Evolutionary conservation across 2,329 filamentous ascomycete species (phyloP).

Genomic region (Colletotrichum acutatum): DNA sequence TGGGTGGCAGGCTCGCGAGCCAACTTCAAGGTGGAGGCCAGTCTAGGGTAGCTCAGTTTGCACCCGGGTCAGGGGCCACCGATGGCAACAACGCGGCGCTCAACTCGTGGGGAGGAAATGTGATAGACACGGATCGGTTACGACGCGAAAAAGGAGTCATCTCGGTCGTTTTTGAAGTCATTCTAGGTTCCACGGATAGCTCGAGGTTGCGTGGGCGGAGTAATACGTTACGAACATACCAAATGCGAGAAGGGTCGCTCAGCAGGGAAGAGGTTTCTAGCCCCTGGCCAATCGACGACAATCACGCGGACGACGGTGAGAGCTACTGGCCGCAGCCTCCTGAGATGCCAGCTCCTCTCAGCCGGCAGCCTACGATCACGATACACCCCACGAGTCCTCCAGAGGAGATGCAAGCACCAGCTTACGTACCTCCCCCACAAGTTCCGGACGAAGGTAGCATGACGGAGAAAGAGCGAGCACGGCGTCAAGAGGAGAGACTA

Average conservation of each 20-base stretch:
- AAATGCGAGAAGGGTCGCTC: slow-evolving; percentile 42
- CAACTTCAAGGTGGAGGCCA: slow-evolving; percentile 74
- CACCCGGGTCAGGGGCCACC: slow-evolving; percentile 44
- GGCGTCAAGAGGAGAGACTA: slow-evolving; percentile 80
- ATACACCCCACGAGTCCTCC: slow-evolving; percentile 31
- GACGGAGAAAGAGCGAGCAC: slow-evolving; percentile 84
- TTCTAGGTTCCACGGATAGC: slow-evolving; percentile 88
- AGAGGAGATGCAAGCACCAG: slow-evolving; percentile 51
- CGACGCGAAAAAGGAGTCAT: slow-evolving; percentile 93
- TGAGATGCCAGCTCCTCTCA: slow-evolving; percentile 12
- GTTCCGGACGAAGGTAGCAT: slow-evolving; percentile 69
- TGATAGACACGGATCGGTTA: slow-evolving; percentile 88
- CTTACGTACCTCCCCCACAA: slow-evolving; percentile 70
- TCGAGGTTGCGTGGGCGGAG: slow-evolving; percentile 44
- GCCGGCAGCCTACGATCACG: slow-evolving; percentile 28
- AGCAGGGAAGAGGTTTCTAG: slow-evolving; percentile 44
- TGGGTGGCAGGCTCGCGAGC: slow-evolving; percentile 86
- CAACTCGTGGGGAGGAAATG: slow-evolving; percentile 70
- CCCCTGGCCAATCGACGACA: slow-evolving; percentile 26
- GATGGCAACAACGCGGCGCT: slow-evolving; percentile 56
- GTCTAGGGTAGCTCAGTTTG: slow-evolving; percentile 53
- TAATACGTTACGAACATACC: slow-evolving; percentile 38
- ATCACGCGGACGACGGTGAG: slow-evolving; percentile 26
- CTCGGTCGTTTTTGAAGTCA: slow-evolving; percentile 84
- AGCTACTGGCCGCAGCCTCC: slow-evolving; percentile 30